Base-by-base conservation (phyloP, 805 yeast genomes). In the Tetrapisispora namnaoensis region DNA sequence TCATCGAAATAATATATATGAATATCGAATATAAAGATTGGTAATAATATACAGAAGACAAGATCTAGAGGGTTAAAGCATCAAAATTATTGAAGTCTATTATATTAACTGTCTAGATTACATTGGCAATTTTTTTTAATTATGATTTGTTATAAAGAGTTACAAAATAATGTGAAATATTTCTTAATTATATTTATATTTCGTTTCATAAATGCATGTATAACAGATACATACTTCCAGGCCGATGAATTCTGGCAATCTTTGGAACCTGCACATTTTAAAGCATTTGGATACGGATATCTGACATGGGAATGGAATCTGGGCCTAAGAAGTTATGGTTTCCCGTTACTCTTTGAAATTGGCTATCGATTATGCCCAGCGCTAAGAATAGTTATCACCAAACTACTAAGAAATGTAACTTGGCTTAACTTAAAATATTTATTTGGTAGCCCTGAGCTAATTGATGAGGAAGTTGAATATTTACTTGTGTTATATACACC, bases 161-260 rank as follows among this genome's bases (percentile, higher is more conserved):
- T 22, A 11, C 10, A 13, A 14, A 22, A 13, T 24, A 14, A 27
- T 16, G 20, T 2, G 24, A 17, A 30, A n/a, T 30, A 30, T 32
- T 16, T 18, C 18, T 21, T 28, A 13, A 4, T 17, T 3, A 28
- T 46, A 13, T 27, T 41, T 18, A 3, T 34, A 17, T 35, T 75
- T n/a, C 66, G 95, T 37, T 52, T 82, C 10, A 32, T 77, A 57
- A 88, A 89, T 64, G 78, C 95, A 0, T 60, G 85, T 22, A 63
- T 80, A 1, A 76, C 79, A 5, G 62, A 62, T 48, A 88, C 98
- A 0, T 93, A 80, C 61, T 93, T 93, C 68, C 99, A 93, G 64
- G 91, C 99, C 0, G 99, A 93, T 65, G 99, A 93, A 66, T 93
- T 75, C 67, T 93, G 83, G 80, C 99, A 93, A 66, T 73, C 90